Conservation (phyloP, 805 yeast genomes). For the Metschnikowia aberdeeniae region DNA sequence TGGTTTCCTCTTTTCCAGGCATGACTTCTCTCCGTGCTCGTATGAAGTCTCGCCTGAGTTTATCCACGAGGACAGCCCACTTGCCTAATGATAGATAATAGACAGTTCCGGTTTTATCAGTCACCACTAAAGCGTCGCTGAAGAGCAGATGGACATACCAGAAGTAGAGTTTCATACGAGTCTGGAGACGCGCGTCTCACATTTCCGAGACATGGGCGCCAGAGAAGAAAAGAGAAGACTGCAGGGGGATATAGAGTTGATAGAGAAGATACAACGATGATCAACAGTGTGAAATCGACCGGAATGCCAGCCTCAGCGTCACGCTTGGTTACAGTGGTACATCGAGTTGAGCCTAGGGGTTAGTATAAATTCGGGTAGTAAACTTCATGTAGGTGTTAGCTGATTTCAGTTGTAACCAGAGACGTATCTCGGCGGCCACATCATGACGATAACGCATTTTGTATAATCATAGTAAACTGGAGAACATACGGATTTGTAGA, state of each 20-base stretch:
- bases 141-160: slow-evolving; percentile 15
- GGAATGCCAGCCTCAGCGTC: no score
- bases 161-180: slow-evolving; percentile 6
- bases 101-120: slow-evolving; percentile 10
- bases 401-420: slow-evolving; percentile 40
- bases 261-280: no score
- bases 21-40: slow-evolving; percentile 1
- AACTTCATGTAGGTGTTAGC: slow-evolving; percentile 43
- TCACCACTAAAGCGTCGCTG: slow-evolving; percentile 12
- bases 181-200: neutral
- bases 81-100: slow-evolving; percentile 14
- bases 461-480: slow-evolving; percentile 22
- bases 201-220: no score
- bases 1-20: slow-evolving; percentile 8
- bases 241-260: no score
- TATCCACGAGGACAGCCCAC: slow-evolving; percentile 14
- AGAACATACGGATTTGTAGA: slow-evolving; percentile 10
- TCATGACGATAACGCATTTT: slow-evolving; percentile 49
- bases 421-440: slow-evolving; percentile 32
- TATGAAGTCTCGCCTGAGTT: slow-evolving; percentile 11
- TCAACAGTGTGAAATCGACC: no score
- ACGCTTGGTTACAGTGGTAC: no score
- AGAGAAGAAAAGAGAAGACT: no score
- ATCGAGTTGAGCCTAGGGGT: neutral
- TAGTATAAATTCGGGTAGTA: slow-evolving; percentile 1